Evolutionary conservation across 345 rosid species (phyloP), one percentile per base, ranked within the genome.

Genomic region (Microthlaspi erraticum): DNA sequence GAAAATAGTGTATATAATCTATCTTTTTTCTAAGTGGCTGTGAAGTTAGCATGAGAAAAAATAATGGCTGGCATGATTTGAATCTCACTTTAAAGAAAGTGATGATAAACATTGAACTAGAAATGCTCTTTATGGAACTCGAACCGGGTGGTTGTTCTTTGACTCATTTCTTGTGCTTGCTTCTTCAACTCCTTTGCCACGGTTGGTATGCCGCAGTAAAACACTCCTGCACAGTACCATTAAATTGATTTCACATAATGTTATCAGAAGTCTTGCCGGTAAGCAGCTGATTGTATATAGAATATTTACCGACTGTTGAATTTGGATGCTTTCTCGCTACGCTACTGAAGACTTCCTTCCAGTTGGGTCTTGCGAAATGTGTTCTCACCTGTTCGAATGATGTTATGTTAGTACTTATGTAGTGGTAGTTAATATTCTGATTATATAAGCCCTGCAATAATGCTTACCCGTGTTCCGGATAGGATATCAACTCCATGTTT

Each of bases 331-430:
- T 91, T 48, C 84, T 77, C 20, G 96, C 90, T 79, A 91, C 75
- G 79, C 78, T 94, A 66, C 74, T 76, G 61, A 91, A 89, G 50
- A 94, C 97, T 68, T 91, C 95, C 74, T 70, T 89, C 99, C 99
- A 91, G 64, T 94, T 81, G 7, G 99, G 99, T 78, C 97, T 89
- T 34, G 98, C 98, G 72, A 94, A 91, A 74, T 94, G 99, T 46
- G 98, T 94, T 71, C 95, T 82, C 45, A 91, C 96, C 99, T 94
- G 87, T 66, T 78, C 10, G 19, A 69, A 63, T 58, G 58, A 33
- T 71, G 42, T 42, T 45, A 49, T 41, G 38, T 46, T 26, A 26
- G 29, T 26, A 26, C 26, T 23, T 57, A 20, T n/a, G 59, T 46
- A 63, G 29, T 63, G 54, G 51, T 45, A 12, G 46, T 56, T 34